Percentiles rank a stretch among this genome's conserved stretches.
Conservation (phyloP, 345 rosid species). For the Populus deltoides region DNA sequence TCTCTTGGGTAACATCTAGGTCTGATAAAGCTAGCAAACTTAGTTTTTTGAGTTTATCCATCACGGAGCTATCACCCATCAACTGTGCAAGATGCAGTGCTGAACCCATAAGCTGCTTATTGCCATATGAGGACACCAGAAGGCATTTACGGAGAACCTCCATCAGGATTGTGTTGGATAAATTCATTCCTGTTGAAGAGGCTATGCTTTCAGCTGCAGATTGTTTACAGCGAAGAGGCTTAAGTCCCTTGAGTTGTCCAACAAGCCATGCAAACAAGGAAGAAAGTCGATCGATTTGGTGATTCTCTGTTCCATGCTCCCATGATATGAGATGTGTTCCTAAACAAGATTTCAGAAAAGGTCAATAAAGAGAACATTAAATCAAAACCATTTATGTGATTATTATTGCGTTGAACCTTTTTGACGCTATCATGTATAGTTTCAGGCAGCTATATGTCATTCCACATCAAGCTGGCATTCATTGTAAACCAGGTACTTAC, state of each 20-base stretch:
- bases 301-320: slow-evolving; percentile 32
- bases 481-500: not conserved
- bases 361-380: not conserved
- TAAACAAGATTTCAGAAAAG: slow-evolving; percentile 16
- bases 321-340: slow-evolving; percentile 23
- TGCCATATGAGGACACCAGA: slow-evolving; percentile 36
- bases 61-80: slow-evolving; percentile 33
- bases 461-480: not conserved
- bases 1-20: slow-evolving; percentile 28
- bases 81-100: slow-evolving; percentile 47
- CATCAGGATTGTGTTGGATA: slow-evolving; percentile 35
- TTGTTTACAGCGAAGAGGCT: slow-evolving; percentile 31
- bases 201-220: slow-evolving; percentile 29
- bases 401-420: not conserved
- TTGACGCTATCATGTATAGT: not conserved
- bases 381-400: not conserved
- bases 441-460: not conserved
- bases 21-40: slow-evolving; percentile 23
- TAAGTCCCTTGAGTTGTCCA: slow-evolving; percentile 44
- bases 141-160: slow-evolving; percentile 57
- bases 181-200: slow-evolving; percentile 25
- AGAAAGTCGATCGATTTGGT: slow-evolving; percentile 43
- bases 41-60: slow-evolving; percentile 52
- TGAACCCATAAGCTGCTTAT: slow-evolving; percentile 50
- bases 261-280: slow-evolving; percentile 71